Evolutionary conservation across 1,139 yeast species (phyloP).

Genomic region (Komagataea norvegica): DNA sequence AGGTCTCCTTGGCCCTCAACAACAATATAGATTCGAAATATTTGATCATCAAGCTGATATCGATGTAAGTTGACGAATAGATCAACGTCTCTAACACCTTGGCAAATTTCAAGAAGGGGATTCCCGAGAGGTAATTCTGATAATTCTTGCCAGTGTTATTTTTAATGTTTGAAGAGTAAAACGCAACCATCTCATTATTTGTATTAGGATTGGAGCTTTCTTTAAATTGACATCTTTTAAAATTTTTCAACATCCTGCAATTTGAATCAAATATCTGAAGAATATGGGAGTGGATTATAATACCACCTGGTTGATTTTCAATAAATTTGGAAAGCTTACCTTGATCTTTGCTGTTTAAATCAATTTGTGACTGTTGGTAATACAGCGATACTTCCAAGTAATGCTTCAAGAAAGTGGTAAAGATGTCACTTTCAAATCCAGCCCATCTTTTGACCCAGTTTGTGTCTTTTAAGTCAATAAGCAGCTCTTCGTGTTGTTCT

Average conservation of each 20-base stretch:
- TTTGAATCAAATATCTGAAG: slow-evolving; percentile 32
- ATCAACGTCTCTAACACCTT: slow-evolving; percentile 29
- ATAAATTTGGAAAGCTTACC: neutral
- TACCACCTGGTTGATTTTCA: slow-evolving; percentile 29
- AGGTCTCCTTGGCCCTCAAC: slow-evolving; percentile 31
- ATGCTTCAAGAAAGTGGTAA: slow-evolving; percentile 72
- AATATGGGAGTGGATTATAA: slow-evolving; percentile 33
- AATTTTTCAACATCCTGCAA: slow-evolving; percentile 17
- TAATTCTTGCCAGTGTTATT: slow-evolving; percentile 14
- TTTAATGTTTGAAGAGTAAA: slow-evolving; percentile 9
- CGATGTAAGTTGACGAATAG: slow-evolving; percentile 16
- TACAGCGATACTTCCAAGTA: slow-evolving; percentile 33
- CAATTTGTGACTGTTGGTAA: slow-evolving; percentile 14
- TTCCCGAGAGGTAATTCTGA: slow-evolving; percentile 29
- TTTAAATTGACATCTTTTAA: slow-evolving; percentile 15
- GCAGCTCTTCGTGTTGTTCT: slow-evolving; percentile 12
- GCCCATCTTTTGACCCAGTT: slow-evolving; percentile 68
- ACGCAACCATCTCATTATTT: slow-evolving; percentile 12
- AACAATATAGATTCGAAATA: slow-evolving; percentile 33
- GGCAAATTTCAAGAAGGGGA: slow-evolving; percentile 32
- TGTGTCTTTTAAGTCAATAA: slow-evolving; percentile 20
- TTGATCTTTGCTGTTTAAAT: slow-evolving; percentile 1
- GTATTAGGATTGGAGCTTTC: slow-evolving; percentile 7
- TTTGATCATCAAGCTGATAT: slow-evolving; percentile 6
- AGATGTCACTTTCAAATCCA: slow-evolving; percentile 44